phyloP scores from a whole-genome alignment of 257 asterid species.

The Euphrasia confusa region DNA sequence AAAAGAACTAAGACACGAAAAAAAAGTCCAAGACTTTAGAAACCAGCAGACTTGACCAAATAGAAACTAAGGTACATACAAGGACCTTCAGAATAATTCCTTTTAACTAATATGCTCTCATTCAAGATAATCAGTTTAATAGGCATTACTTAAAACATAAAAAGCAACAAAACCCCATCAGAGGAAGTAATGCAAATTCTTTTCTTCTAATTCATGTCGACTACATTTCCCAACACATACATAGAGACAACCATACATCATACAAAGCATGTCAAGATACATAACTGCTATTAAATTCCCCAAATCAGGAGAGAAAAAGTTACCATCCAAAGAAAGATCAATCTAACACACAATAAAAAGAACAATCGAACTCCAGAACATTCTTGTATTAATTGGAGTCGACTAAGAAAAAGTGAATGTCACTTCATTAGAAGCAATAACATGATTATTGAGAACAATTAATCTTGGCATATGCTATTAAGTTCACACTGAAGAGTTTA shows the following conservation, averaged over 20 bases:
- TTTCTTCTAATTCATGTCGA: no score
- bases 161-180: no score
- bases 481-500: not conserved
- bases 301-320: not conserved
- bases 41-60: not conserved
- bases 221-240: no score
- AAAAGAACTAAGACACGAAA: no score
- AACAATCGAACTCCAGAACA: not conserved
- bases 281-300: slow-evolving; percentile 2
- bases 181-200: no score
- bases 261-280: not conserved
- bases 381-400: slow-evolving; percentile 1
- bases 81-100: not conserved
- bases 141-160: no score
- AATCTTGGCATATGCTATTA: slow-evolving; percentile 3
- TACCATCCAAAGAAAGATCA: not conserved
- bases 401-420: not conserved
- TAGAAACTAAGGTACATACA: slow-evolving; percentile 1
- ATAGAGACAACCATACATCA: not conserved
- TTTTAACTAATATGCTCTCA: not conserved
- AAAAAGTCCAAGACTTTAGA: no score
- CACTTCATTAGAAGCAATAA: not conserved
- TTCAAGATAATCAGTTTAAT: not conserved
- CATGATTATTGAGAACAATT: slow-evolving; percentile 2
- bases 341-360: not conserved